A percentile compares a stretch with the other conserved stretches of the same genome.
Evolutionary conservation across 352 stramenopile genomes (phyloP).

Genomic region (Globisporangium sylvaticum): DNA sequence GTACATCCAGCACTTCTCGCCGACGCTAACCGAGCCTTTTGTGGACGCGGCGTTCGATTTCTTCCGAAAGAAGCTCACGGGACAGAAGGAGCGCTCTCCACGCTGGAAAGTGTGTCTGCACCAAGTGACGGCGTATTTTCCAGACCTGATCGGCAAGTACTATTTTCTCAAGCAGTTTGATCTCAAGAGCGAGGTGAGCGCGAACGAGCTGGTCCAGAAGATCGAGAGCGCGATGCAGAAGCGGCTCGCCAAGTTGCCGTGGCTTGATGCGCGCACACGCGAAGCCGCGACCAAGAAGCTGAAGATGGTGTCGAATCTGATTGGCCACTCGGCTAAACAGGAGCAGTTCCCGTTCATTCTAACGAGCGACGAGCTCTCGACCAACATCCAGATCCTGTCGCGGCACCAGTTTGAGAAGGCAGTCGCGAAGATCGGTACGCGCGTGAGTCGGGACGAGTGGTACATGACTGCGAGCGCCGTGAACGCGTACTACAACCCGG

Average conservation of each 20-base stretch:
- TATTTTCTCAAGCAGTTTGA: conserved; percentile 91
- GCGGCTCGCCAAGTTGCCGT: conserved; percentile 75
- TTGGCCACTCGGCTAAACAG: conserved; percentile 44
- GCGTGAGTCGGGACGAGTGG: conserved; percentile 72
- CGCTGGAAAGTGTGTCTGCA: conserved; percentile 89
- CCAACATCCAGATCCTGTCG: conserved; percentile 48
- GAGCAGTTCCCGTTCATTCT: conserved; percentile 64
- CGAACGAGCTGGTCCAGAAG: conserved; percentile 82
- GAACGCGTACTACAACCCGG: conserved; percentile 87
- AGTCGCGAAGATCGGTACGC: conserved; percentile 30
- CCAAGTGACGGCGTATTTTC: conserved; percentile 43
- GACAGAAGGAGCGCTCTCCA: conserved; percentile 82
- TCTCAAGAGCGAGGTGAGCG: conserved; percentile 62
- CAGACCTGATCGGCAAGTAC: conserved; percentile 83
- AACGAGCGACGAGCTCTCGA: conserved; percentile 24
- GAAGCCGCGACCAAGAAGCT: conserved; percentile 88
- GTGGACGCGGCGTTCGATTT: conserved; percentile 90
- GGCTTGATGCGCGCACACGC: conserved; percentile 86
- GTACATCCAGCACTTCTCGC: conserved; percentile 37
- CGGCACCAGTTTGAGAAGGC: conserved; percentile 41
- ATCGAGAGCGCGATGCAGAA: conserved; percentile 80
- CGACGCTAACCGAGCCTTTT: conserved; percentile 62
- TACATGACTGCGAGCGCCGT: conserved; percentile 91
- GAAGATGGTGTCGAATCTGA: conserved; percentile 62
- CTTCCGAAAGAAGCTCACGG: conserved; percentile 68